These are phyloP conservation scores for Suillus hirtellus DNA, from an alignment of 768 basidiomycete species.

Conservation along the genomic window DNA sequence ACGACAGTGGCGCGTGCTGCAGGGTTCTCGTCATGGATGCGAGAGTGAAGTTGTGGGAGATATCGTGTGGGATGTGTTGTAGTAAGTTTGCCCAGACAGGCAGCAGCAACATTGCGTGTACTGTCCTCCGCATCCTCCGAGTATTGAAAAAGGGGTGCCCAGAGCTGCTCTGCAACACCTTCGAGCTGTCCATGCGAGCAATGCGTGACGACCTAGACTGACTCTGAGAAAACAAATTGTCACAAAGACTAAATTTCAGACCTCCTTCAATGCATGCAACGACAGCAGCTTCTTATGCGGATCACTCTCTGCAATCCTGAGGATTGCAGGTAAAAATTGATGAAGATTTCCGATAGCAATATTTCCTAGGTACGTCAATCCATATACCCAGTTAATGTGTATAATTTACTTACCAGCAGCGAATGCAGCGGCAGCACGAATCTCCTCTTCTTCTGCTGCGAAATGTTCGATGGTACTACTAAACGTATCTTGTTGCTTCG, in stretches of 20 bases:
- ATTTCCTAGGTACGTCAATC: slow-evolving; percentile 59
- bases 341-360: slow-evolving; percentile 92
- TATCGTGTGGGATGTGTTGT: slow-evolving; percentile 89
- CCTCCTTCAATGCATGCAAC: slow-evolving; percentile 93
- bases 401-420: slow-evolving; percentile 65
- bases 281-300: slow-evolving; percentile 80
- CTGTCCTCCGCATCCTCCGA: slow-evolving; percentile 90
- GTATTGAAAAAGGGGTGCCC: slow-evolving; percentile 90
- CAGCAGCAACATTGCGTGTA: slow-evolving; percentile 91
- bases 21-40: slow-evolving; percentile 66
- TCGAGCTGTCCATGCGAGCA: slow-evolving; percentile 84
- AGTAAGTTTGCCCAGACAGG: slow-evolving; percentile 93
- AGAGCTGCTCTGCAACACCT: slow-evolving; percentile 83
- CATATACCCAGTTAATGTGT: background rate
- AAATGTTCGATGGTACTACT: slow-evolving; percentile 72
- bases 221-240: background rate
- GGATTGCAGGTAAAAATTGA: slow-evolving; percentile 82
- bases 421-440: slow-evolving; percentile 90
- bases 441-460: slow-evolving; percentile 76
- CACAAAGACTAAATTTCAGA: slow-evolving; percentile 27
- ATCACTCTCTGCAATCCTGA: slow-evolving; percentile 75
- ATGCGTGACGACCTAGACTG: slow-evolving; percentile 81
- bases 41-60: slow-evolving; percentile 87
- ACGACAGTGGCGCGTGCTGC: slow-evolving; percentile 85
- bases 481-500: slow-evolving; percentile 78